Evolutionary conservation across 2,329 filamentous ascomycete genomes (phyloP), one percentile per base, ranked within the genome.

Genomic region (Nemania serpens): DNA sequence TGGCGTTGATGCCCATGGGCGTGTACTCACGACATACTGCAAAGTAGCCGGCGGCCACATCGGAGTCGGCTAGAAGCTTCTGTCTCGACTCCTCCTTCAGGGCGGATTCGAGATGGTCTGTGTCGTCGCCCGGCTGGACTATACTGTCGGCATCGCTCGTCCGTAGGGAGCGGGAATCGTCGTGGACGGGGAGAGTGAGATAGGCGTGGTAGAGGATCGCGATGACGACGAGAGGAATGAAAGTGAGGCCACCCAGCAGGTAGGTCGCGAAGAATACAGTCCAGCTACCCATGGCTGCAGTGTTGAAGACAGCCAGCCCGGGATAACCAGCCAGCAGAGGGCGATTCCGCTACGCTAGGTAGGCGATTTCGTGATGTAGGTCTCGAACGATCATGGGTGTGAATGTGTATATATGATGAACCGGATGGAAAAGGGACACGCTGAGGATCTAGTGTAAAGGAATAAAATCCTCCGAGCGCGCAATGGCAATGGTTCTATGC

Each of bases 1-100:
- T 96, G 62, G 92, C 91, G 79, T 96, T 96, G 75, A 96, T 89
- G 43, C 93, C 93, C 73, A 93, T 92, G 43, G 93, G 91, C 0
- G 91, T 91, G 77, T 95, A 97, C 78, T 97, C 93, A 73, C 93
- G 86, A 73, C 91, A 96, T 15, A 97, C 92, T n/a, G 93, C 91
- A 75, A 97, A 97, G 78, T 96, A 97, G 17, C 93, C 93, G 9
- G 93, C 91, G 1, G 92, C 91, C 42, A 93, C 90, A 72, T 96
- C 91, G 36, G 87, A 82, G 60, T 92, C 89, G 65, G 87, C 82
- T 18, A 82, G 76, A 37, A 76, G 66, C 46, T 79, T 78, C 36
- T 83, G 75, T 71, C 85, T 87, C 68, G 83, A 81, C 61, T 89
- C 85, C 43, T 89, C 85, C 55, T 83, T 86, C 66, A 85, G 85